Base-by-base conservation (phyloP, 306 rosid species). In the Pueraria montana region DNA sequence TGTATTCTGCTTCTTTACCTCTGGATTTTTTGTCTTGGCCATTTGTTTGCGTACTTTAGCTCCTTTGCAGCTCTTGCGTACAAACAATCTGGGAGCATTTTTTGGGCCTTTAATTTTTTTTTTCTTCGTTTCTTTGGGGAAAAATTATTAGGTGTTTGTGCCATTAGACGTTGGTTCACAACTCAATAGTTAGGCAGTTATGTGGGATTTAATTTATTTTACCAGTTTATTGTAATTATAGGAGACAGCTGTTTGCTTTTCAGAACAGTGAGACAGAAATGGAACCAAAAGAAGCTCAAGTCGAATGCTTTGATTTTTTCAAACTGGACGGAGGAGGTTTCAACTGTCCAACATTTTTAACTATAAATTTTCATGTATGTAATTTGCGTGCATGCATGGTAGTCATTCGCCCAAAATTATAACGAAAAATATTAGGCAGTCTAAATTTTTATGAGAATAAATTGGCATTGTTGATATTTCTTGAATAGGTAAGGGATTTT, bases 1-100 rank as follows among this genome's bases (percentile, higher is more conserved):
- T 81, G 83, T 72, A 80, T 79, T 73, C 16, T 75, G 84, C 14
- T 56, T 77, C 63, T 55, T 21, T 65, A 26, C 49, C 73, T 76
- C 46, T 59, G 40, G 69, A 74, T n/a, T 65, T 16, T 72, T 12
- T 77, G 49, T 59, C 68, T 59, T 61, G 45, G 38, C 66, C 76
- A n/a, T 32, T 45, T 77, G 45, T 55, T 75, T 2, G 76, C 21
- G 79, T 74, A 87, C 73, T 77, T 74, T 27, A 80, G 74, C 74
- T 81, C 58, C 50, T 48, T 75, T 74, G 80, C 74, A 77, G 67
- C 66, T 74, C 36, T 61, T 71, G 80, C 21, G 9, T 61, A 72
- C 61, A 63, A 45, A 62, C 80, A 61, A 66, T 30, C 27, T 75
- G 3, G 40, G 63, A 84, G 73, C 24, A 18, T 46, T 80, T 11